Base-by-base conservation (phyloP, 225 moss, liverwort and hornwort genomes). In the Polytrichum formosum region DNA sequence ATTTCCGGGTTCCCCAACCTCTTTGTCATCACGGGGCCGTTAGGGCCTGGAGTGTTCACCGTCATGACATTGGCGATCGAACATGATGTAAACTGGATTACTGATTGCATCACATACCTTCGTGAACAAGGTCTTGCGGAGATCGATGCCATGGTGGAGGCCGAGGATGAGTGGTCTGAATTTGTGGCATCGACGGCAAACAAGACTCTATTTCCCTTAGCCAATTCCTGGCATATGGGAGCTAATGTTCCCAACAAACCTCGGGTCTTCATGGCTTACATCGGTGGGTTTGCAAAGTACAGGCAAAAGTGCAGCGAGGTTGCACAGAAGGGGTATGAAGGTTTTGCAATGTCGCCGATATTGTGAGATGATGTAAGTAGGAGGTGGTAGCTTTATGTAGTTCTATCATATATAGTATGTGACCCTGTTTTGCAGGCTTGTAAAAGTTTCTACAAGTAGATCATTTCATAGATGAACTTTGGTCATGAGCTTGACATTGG, bases 21-120 rank as follows among this genome's bases (percentile, higher is more conserved):
- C 18, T 80, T 83, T 54, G 3, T 22, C 0, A 53, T 83, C 2
- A 61, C 71, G 1, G 77, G 83, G 0, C 80, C 83, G 0, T 58
- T 46, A 71, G 79, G 74, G n/a, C 83, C 83, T 4, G 55, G 65
- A 0, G 53, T 77, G 5, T 56, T 74, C 10, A 6, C 55, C 17
- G 74, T 68, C 58, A 69, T 77, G 76, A 5, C 65, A 37, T 0
- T 28, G 0, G 0, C 71, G 7, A 16, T 62, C 19, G 72, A 83
- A 71, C 76, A 76, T 55, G 65, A 83, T 1, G 80, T 71, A 5
- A 70, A 80, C 35, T 83, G 83, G 83, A 77, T 83, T 26, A 31
- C 71, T 16, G 53, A 74, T 2, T 74, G 31, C 61, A 31, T 16
- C 61, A 9, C 23, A 58, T 20, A 58, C 7, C 21, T 22, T 20